Conservation (phyloP, 2,329 filamentous ascomycete species). For the Didymella glomerata region DNA sequence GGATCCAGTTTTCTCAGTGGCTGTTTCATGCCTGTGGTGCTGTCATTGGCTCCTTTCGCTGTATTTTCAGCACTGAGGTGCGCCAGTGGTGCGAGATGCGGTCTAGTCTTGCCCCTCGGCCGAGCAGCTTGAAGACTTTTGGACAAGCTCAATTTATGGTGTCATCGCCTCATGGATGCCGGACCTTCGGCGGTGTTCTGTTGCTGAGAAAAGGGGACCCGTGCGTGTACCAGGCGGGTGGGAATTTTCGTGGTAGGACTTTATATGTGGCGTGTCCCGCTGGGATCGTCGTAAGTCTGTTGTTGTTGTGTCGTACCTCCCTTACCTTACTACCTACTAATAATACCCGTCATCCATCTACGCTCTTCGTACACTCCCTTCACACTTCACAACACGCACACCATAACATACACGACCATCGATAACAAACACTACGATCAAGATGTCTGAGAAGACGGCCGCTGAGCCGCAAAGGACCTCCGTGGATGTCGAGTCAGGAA, state of each 20-base stretch:
- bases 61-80: neutral
- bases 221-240: constrained; percentile 5
- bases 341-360: neutral
- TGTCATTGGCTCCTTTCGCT: constrained; percentile 8
- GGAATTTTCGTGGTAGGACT: constrained; percentile 9
- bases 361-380: constrained; percentile 6
- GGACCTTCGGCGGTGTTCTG: constrained; percentile 3
- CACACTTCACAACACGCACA: constrained; percentile 1
- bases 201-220: constrained; percentile 20
- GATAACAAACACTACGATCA: constrained; percentile 5
- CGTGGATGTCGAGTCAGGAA: constrained; percentile 47
- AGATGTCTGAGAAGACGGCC: constrained; percentile 33
- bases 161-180: constrained; percentile 17
- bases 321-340: constrained; percentile 16
- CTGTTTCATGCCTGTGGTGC: neutral
- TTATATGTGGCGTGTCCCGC: constrained; percentile 26
- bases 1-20: constrained; percentile 18
- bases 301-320: constrained; percentile 11
- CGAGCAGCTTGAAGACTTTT: constrained; percentile 18
- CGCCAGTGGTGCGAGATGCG: neutral
- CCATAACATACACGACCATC: constrained; percentile 6
- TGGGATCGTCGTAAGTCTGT: constrained; percentile 11
- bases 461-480: constrained; percentile 23
- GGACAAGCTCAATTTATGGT: constrained; percentile 17
- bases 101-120: constrained; percentile 17